Base-by-base conservation (phyloP, 306 rosid genomes). In the Notholithocarpus densiflorus region DNA sequence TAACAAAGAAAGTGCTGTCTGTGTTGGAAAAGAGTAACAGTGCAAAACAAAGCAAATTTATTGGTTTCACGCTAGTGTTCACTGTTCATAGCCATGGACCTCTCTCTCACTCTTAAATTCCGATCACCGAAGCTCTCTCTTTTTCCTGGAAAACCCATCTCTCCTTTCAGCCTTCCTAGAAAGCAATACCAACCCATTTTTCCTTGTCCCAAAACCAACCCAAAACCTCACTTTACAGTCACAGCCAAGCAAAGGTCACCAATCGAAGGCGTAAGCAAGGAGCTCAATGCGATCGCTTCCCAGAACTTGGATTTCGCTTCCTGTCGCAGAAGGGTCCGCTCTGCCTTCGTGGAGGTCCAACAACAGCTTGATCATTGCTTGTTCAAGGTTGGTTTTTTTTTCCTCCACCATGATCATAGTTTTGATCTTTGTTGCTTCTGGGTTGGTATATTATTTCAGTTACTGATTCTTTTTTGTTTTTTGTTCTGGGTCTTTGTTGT, bases 341-440 rank as follows among this genome's bases (percentile, higher is more conserved):
- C 75, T 3, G 94, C 94, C 77, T 93, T 93, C 27, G 7, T 75
- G 34, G 87, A 87, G 20, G 72, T 87, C 23, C 97, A 93, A 8
- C 87, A 55, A 43, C 72, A 78, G 54, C 85, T 93, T 12, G 96
- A 93, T 71, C 96, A 93, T 84, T 89, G 87, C 82, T 81, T 90
- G 78, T 93, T 93, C 85, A 86, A 87, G 96, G 97, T 83, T 72
- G 52, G 72, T 45, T 85, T 54, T 10, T 27, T 81, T 54, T 13
- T 20, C 14, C 53, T 72, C 18, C 37, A 5, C 69, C 18, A 15
- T 19, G 8, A n/a, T 57, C 27, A 21, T 21, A 62, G 59, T 32
- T 48, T 32, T 18, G 23, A 27, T 66, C 29, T 26, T 23, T 17
- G 14, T n/a, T 52, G 18, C 9, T 56, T 26, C 31, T 48, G 40